Evolutionary conservation across 2,329 filamentous ascomycete genomes (phyloP).

Genomic region (Fusarium coicis): DNA sequence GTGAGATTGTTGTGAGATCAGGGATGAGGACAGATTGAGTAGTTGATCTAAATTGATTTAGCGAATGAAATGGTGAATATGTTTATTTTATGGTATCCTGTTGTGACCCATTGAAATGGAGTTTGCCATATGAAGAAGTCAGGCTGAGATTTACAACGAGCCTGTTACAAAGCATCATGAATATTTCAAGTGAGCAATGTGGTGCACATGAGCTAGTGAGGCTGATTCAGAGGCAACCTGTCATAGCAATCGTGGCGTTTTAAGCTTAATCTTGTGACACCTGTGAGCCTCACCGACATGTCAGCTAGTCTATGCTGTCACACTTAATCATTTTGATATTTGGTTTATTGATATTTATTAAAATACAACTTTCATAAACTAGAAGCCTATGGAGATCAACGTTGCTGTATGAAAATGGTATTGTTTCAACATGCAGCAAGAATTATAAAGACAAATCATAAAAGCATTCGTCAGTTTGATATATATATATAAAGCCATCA

Average conservation of each 20-base stretch:
- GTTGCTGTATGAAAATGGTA: background rate
- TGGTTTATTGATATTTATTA: accelerated
- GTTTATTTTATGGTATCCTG: background rate
- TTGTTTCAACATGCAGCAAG: background rate
- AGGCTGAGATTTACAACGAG: too few species aligned
- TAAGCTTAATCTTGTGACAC: background rate
- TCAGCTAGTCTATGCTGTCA: accelerated
- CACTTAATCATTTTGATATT: background rate
- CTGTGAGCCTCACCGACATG: background rate
- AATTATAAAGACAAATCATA: background rate
- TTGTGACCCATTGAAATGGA: background rate
- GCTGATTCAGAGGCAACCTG: background rate
- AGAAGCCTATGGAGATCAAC: accelerated
- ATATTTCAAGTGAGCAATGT: background rate
- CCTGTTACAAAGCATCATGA: background rate
- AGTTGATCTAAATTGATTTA: slow-evolving; percentile 13
- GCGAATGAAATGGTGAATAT: slow-evolving; percentile 7
- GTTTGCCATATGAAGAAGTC: accelerated
- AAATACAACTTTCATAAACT: accelerated
- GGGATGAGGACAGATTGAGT: slow-evolving; percentile 6
- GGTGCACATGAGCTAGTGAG: background rate
- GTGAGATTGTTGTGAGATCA: background rate
- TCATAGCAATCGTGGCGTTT: background rate
- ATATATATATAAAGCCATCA: background rate
- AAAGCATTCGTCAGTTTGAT: background rate